These are phyloP conservation scores for Didymella keratinophila DNA, from an alignment of 2,329 filamentous ascomycete species.

Conservation along the genomic window DNA sequence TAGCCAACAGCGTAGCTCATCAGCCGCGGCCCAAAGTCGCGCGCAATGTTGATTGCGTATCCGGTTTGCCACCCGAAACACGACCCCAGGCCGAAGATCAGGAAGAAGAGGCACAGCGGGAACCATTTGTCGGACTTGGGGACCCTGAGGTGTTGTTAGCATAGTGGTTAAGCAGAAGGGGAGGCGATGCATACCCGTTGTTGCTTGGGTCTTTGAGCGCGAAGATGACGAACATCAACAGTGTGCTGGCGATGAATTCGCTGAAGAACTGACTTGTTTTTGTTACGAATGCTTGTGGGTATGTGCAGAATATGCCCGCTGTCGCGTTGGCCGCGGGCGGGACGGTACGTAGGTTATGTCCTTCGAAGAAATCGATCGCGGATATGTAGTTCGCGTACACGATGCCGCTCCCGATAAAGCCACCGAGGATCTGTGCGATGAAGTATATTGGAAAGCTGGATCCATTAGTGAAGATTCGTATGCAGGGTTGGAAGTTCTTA, in stretches of 20 bases:
- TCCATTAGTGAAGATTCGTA: no score
- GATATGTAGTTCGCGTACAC: conserved; percentile 58
- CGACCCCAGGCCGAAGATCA: conserved; percentile 76
- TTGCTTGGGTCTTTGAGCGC: conserved; percentile 65
- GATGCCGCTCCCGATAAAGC: conserved; percentile 64
- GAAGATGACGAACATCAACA: conserved; percentile 77
- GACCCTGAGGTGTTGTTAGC: neutral
- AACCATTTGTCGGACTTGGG: conserved; percentile 45
- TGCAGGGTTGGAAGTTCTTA: no score
- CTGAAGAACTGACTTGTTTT: conserved; percentile 74
- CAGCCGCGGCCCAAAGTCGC: conserved; percentile 74
- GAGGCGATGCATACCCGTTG: no score
- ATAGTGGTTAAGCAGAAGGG: no score
- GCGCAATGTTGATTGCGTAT: conserved; percentile 76
- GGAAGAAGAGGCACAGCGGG: conserved; percentile 70
- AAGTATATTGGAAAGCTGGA: conserved; percentile 68
- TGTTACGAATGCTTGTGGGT: conserved; percentile 72
- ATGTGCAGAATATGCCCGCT: conserved; percentile 77
- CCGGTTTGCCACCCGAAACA: conserved; percentile 81
- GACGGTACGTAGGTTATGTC: conserved; percentile 68
- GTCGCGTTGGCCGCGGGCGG: conserved; percentile 64
- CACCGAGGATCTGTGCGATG: conserved; percentile 71
- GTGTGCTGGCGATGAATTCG: conserved; percentile 71
- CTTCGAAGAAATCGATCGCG: conserved; percentile 71
- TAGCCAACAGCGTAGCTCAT: conserved; percentile 74